These are phyloP conservation scores for Nelumbo lutea DNA, from an alignment of 164 flowering plant genomes.

Conservation along the genomic window DNA sequence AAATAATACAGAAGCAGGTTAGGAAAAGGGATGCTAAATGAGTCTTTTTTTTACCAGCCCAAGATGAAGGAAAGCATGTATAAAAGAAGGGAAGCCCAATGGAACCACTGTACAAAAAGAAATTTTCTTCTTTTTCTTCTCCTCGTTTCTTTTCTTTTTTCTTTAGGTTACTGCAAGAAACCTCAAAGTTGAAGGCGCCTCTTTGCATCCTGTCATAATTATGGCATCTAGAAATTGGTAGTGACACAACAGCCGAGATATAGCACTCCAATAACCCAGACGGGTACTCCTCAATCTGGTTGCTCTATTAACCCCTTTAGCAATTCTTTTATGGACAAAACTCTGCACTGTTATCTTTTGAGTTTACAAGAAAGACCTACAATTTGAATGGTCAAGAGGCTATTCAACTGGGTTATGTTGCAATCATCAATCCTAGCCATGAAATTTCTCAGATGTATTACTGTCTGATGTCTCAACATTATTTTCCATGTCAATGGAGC, in stretches of 20 bases:
- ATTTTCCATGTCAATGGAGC: slow-evolving; percentile 33
- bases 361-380: not conserved
- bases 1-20: not conserved
- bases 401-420: not conserved
- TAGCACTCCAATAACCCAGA: slow-evolving; percentile 3
- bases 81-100: slow-evolving; percentile 5
- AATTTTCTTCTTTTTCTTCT: not conserved
- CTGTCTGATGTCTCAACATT: slow-evolving; percentile 29
- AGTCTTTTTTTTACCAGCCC: not conserved
- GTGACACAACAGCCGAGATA: not conserved
- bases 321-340: not conserved
- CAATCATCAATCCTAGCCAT: slow-evolving; percentile 4
- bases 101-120: slow-evolving; percentile 14
- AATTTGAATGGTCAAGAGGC: not conserved
- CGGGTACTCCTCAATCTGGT: slow-evolving; percentile 2
- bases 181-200: not conserved
- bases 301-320: not conserved
- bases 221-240: not conserved
- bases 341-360: not conserved
- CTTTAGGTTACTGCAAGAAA: not conserved
- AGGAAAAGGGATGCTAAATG: slow-evolving; percentile 1
- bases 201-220: slow-evolving; percentile 1
- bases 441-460: slow-evolving; percentile 6
- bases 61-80: not conserved
- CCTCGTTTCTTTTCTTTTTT: not conserved